These are phyloP conservation scores for Anthracocystis walkeri DNA, from an alignment of 1,284 basidiomycete genomes.

Conservation along the genomic window DNA sequence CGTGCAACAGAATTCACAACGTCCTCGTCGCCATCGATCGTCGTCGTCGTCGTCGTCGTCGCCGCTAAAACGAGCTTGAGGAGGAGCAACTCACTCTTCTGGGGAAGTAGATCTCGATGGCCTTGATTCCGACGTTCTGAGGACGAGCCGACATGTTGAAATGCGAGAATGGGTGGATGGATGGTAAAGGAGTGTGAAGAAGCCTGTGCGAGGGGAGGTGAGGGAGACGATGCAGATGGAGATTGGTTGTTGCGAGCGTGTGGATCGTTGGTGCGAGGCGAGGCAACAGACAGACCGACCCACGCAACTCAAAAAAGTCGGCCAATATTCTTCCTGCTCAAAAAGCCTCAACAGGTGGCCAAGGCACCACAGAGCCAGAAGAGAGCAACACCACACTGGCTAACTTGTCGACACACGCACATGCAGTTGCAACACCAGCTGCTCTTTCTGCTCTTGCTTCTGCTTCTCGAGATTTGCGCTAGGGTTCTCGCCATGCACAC, in stretches of 20 bases:
- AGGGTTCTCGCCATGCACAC: not conserved
- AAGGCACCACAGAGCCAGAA: constrained; percentile 2
- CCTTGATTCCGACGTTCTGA: constrained; percentile 90
- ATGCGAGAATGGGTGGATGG: constrained; percentile 11
- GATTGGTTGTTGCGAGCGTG: constrained; percentile 8
- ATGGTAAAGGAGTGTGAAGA: constrained; percentile 27
- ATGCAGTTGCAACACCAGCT: not conserved
- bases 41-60: not conserved
- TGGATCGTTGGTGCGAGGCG: not conserved
- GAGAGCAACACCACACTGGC: constrained; percentile 1
- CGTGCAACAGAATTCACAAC: not conserved
- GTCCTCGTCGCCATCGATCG: not conserved
- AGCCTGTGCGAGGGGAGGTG: constrained; percentile 25
- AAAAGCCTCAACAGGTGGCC: not conserved
- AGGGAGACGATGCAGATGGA: not conserved
- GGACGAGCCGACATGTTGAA: constrained; percentile 74
- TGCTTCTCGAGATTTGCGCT: no score
- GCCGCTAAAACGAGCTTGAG: not conserved
- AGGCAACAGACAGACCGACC: no score
- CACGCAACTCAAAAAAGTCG: not conserved
- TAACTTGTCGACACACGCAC: not conserved
- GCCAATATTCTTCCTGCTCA: not conserved
- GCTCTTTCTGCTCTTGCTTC: not conserved
- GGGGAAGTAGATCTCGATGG: constrained; percentile 93
- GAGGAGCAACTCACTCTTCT: constrained; percentile 76